Percentiles rank a stretch among this genome's conserved stretches.
phyloP scores from a whole-genome alignment of 805 yeast species.

The Candida oleophila region DNA sequence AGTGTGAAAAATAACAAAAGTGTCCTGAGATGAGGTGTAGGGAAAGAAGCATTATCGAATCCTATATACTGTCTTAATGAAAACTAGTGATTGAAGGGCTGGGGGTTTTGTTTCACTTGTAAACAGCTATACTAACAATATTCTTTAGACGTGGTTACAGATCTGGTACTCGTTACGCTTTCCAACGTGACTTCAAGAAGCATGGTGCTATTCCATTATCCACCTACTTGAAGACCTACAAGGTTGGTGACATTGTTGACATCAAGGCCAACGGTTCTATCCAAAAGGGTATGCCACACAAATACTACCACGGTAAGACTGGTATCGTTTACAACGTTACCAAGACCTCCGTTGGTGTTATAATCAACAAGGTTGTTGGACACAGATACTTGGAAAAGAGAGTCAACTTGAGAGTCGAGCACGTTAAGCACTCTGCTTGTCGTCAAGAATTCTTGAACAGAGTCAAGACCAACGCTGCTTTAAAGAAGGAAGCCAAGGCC shows the following conservation, averaged over 20 bases:
- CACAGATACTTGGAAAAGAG: conserved; percentile 99
- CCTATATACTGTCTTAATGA: too few species aligned
- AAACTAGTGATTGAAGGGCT: not conserved
- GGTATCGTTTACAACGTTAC: conserved; percentile 99
- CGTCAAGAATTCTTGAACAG: conserved; percentile 98
- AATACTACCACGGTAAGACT: conserved; percentile 99
- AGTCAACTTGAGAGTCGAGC: conserved; percentile 97
- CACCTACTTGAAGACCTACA: conserved; percentile 96
- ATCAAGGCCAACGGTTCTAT: conserved; percentile 98
- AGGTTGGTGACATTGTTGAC: conserved; percentile 99
- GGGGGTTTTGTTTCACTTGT: not conserved
- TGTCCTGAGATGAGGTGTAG: too few species aligned
- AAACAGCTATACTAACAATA: conserved; percentile 14
- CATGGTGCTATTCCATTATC: conserved; percentile 95
- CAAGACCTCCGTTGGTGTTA: conserved; percentile 97
- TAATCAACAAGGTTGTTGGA: conserved; percentile 97
- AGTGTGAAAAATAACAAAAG: too few species aligned
- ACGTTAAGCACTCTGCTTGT: conserved; percentile 99
- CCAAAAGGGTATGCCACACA: conserved; percentile 99
- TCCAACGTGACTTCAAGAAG: conserved; percentile 99
- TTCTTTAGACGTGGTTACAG: conserved; percentile 86
- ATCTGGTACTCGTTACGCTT: conserved; percentile 99
- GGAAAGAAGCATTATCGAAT: too few species aligned
- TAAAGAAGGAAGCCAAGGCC: conserved; percentile 91
- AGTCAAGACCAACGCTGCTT: conserved; percentile 95